A percentile compares a stretch with the other conserved stretches of the same genome.
phyloP scores from a whole-genome alignment of 352 stramenopile genomes.

The Phytophthora europaea region DNA sequence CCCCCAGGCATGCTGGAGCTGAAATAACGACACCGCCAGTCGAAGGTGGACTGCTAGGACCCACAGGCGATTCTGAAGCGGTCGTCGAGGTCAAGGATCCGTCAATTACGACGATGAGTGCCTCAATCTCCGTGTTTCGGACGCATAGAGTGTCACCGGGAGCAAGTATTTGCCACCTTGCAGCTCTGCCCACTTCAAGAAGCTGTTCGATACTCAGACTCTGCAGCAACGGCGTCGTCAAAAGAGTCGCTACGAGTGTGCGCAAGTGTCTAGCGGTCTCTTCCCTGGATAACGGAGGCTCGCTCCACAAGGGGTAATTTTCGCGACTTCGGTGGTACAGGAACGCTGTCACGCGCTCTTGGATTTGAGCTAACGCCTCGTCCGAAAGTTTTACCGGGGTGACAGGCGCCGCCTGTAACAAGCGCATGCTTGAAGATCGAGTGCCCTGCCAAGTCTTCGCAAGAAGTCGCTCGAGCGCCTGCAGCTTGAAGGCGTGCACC shows the following conservation, averaged over 20 bases:
- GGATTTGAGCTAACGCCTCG: constrained; percentile 47
- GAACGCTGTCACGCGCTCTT: constrained; percentile 64
- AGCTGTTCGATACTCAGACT: constrained; percentile 62
- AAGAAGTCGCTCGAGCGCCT: constrained; percentile 62
- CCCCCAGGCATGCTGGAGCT: constrained; percentile 43
- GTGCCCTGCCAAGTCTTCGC: constrained; percentile 32
- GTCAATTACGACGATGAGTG: constrained; percentile 57
- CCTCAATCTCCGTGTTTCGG: constrained; percentile 44
- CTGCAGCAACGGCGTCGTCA: constrained; percentile 42
- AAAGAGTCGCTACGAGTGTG: constrained; percentile 39
- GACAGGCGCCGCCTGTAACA: constrained; percentile 13
- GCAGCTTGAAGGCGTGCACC: constrained; percentile 69
- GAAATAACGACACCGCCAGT: constrained; percentile 11
- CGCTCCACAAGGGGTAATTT: constrained; percentile 70
- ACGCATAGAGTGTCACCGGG: constrained; percentile 35
- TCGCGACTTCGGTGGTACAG: constrained; percentile 68
- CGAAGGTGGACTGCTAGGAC: background rate
- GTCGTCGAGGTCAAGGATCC: constrained; percentile 25
- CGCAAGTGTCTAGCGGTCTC: constrained; percentile 62
- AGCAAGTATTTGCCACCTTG: constrained; percentile 44
- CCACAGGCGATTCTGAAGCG: background rate
- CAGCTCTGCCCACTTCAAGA: constrained; percentile 54
- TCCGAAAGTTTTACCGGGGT: constrained; percentile 35
- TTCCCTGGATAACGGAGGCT: constrained; percentile 53
- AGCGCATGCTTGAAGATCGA: constrained; percentile 16